These are phyloP conservation scores for Cercospora brassicicola DNA, from an alignment of 2,329 filamentous ascomycete genomes.

Conservation along the genomic window DNA sequence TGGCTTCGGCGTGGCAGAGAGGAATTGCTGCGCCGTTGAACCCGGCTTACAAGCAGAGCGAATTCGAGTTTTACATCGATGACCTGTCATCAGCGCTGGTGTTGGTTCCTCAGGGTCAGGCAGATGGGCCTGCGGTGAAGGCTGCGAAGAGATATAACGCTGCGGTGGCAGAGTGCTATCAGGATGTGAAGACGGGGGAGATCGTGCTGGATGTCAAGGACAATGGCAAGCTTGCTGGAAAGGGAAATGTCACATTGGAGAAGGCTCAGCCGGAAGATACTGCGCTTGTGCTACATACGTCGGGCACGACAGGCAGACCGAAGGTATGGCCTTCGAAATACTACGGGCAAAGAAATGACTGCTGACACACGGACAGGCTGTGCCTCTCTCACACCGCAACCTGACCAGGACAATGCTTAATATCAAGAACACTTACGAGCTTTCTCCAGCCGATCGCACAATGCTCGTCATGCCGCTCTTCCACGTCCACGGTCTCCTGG, in stretches of 20 bases:
- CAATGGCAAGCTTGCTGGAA: conserved; percentile 62
- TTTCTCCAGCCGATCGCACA: conserved; percentile 70
- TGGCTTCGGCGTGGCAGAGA: conserved; percentile 82
- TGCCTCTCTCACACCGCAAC: conserved; percentile 78
- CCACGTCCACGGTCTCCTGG: conserved; percentile 85
- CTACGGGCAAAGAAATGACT: background rate
- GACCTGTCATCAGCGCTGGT: conserved; percentile 78
- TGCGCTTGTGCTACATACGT: conserved; percentile 79
- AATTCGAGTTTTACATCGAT: conserved; percentile 90
- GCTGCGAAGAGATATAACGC: conserved; percentile 77
- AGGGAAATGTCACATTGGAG: conserved; percentile 51
- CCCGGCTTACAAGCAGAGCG: conserved; percentile 81
- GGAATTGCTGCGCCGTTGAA: conserved; percentile 84
- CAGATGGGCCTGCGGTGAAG: conserved; percentile 69
- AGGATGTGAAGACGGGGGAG: conserved; percentile 61
- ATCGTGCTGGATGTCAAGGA: conserved; percentile 79
- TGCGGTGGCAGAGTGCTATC: conserved; percentile 84
- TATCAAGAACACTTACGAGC: conserved; percentile 73
- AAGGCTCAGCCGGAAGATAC: conserved; percentile 70
- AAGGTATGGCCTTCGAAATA: conserved; percentile 48
- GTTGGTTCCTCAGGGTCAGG: conserved; percentile 68
- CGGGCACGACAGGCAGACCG: conserved; percentile 78
- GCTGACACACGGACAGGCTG: conserved; percentile 50
- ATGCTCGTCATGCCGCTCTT: conserved; percentile 89
- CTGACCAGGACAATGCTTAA: conserved; percentile 81